Base-by-base conservation (phyloP, 768 basidiomycete genomes). In the Pisolithus albus region DNA sequence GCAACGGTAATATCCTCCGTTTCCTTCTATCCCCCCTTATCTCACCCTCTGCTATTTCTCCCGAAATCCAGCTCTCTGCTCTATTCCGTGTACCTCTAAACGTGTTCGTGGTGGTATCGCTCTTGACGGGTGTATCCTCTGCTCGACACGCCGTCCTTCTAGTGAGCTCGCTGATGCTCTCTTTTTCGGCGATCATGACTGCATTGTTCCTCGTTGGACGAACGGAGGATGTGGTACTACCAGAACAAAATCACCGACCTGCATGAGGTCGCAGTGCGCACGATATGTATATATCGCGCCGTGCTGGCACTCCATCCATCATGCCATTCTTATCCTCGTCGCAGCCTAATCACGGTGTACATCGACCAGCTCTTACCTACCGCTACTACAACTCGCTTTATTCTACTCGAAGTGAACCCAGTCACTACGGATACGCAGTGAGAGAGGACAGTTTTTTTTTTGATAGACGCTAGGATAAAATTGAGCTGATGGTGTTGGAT, bases 1-100 rank as follows among this genome's bases (percentile, higher is more conserved):
- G 86, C 86, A 1, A 88, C 86, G 48, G 85, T 87, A 55, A 23
- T 57, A 79, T 63, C 16, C 39, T 30, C n/a, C 51, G 10, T 9
- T 26, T 42, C 9, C 7, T 1, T 26, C 26, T 42, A 11, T 45
- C 45, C 5, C 24, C 46, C 21, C 21, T 23, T 36, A 23, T 51
- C 8, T 56, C 41, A 26, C 26, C 4, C 26, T 7, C 26, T 26
- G 5, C 6, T 23, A 23, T 23, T 26, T 26, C 3, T 26, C 26
- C 26, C 52, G 11, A 34, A 34, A 13, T 19, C 37, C 55, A 86
- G 84, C 66, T 86, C 6, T 82, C 83, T 0, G 77, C 84, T 2
- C 69, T 88, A 6, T 86, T 87, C 70, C 79, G 86, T 7, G 84
- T 88, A 5, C 86, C 86, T 2, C 73, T 88, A 45, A 88, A 88